Conservation (phyloP, 495 filamentous ascomycete genomes). For the Massariosphaeria phaeospora region DNA sequence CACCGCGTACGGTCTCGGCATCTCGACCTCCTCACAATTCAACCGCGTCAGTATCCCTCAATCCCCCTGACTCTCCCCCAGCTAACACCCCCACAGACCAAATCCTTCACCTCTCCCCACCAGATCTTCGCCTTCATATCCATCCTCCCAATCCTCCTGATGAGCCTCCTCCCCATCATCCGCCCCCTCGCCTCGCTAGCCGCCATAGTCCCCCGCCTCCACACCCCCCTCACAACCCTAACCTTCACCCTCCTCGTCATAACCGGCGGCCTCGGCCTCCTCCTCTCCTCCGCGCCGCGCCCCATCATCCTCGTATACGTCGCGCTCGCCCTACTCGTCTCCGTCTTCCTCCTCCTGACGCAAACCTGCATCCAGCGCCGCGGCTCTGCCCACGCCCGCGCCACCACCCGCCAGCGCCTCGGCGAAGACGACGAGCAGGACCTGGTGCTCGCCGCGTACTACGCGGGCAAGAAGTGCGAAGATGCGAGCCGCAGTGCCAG, state of each 20-base stretch:
- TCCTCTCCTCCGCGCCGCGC: slow-evolving; percentile 9
- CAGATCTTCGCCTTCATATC: slow-evolving; percentile 27
- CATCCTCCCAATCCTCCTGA: slow-evolving; percentile 17
- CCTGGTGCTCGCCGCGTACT: slow-evolving; percentile 7
- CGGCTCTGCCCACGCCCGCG: slow-evolving; percentile 16
- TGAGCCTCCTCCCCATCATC: slow-evolving; percentile 18
- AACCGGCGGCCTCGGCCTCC: slow-evolving; percentile 27
- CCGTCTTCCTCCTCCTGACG: slow-evolving; percentile 9
- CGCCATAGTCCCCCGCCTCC: slow-evolving; percentile 14
- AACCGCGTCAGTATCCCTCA: slow-evolving; percentile 26
- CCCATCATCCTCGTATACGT: slow-evolving; percentile 19
- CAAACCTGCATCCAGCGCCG: slow-evolving; percentile 18
- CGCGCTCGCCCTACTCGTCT: slow-evolving; percentile 16
- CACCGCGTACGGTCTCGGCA: slow-evolving; percentile 26
- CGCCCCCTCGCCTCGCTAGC: slow-evolving; percentile 8
- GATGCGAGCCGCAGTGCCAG: not conserved
- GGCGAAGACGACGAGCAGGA: slow-evolving; percentile 19
- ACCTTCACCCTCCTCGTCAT: slow-evolving; percentile 20
- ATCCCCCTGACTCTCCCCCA: not conserved
- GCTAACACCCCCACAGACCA: slow-evolving; percentile 11
- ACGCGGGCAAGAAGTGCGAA: not conserved
- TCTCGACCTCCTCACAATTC: slow-evolving; percentile 20
- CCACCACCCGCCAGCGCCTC: not conserved
- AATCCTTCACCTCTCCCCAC: slow-evolving; percentile 25
- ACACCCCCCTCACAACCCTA: slow-evolving; percentile 10